A percentile compares a stretch with the other conserved stretches of the same genome.
Evolutionary conservation across 495 filamentous ascomycete species (phyloP).

Genomic region (Talaromyces ruber): DNA sequence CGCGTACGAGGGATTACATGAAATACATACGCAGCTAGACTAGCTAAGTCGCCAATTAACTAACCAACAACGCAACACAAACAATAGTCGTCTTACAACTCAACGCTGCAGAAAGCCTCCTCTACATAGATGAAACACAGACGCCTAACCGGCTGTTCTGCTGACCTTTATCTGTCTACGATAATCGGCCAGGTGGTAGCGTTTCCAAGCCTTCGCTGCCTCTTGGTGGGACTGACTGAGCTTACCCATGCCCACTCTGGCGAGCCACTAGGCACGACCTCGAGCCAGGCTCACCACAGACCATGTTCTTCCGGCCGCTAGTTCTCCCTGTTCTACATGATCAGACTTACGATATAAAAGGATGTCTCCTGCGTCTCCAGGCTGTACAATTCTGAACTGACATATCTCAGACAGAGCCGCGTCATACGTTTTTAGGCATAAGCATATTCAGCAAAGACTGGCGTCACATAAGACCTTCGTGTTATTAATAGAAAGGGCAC

Average conservation of each 20-base stretch:
- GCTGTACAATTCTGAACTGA: neutral
- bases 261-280: neutral
- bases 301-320: neutral
- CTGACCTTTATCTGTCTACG: neutral
- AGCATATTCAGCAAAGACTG: neutral
- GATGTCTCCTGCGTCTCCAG: neutral
- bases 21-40: neutral
- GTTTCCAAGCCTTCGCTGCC: neutral
- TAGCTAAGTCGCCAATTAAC: neutral
- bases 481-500: neutral
- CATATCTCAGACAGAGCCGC: slow-evolving; percentile 3
- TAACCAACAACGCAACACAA: neutral
- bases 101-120: neutral
- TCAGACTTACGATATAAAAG: neutral
- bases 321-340: neutral
- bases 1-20: neutral
- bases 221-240: neutral
- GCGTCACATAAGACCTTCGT: neutral
- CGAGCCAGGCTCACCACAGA: neutral
- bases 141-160: neutral
- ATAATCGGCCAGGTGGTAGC: neutral
- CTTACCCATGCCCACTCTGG: neutral
- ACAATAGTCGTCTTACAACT: neutral
- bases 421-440: slow-evolving; percentile 4
- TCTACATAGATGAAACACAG: neutral